These are phyloP conservation scores for Ophiocordyceps camponoti-floridani DNA, from an alignment of 2,329 filamentous ascomycete species.

Conservation along the genomic window DNA sequence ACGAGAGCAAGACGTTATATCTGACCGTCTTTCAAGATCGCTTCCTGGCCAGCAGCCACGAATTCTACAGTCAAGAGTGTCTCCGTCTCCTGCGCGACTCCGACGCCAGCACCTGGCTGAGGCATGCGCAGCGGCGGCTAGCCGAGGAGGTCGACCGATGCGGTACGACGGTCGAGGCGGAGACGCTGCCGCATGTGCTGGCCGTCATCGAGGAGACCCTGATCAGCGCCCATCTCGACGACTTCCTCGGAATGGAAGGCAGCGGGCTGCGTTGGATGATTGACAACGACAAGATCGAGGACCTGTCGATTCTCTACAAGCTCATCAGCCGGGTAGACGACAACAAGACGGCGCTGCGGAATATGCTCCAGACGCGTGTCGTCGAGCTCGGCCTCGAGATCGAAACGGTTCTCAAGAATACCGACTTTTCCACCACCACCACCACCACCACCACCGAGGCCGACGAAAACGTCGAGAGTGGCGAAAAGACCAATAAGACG, in stretches of 20 bases:
- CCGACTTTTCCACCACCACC: conserved; percentile 36
- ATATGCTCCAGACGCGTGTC: conserved; percentile 55
- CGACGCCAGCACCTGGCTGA: conserved; percentile 69
- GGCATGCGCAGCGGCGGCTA: conserved; percentile 55
- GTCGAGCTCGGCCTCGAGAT: conserved; percentile 68
- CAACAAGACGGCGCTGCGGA: conserved; percentile 52
- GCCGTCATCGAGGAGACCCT: conserved; percentile 65
- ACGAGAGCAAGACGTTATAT: conserved; percentile 67
- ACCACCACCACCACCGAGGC: conserved; percentile 20
- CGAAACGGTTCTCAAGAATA: conserved; percentile 46
- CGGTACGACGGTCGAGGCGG: conserved; percentile 57
- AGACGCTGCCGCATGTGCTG: conserved; percentile 56
- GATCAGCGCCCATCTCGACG: conserved; percentile 58
- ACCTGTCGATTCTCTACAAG: conserved; percentile 65
- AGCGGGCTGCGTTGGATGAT: conserved; percentile 83
- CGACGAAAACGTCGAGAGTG: conserved; percentile 28
- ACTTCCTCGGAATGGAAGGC: conserved; percentile 68
- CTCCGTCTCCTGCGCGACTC: conserved; percentile 55
- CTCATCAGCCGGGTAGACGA: conserved; percentile 62
- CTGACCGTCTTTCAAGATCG: conserved; percentile 63
- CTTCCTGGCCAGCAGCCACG: conserved; percentile 52
- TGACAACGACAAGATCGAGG: conserved; percentile 66
- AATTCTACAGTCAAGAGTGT: conserved; percentile 64
- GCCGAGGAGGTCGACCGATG: conserved; percentile 70
- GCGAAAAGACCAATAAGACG: conserved; percentile 15